A percentile compares a stretch with the other conserved stretches of the same genome.
These are phyloP conservation scores for Kondoa malvinella DNA, from an alignment of 768 basidiomycete species.

Conservation along the genomic window DNA sequence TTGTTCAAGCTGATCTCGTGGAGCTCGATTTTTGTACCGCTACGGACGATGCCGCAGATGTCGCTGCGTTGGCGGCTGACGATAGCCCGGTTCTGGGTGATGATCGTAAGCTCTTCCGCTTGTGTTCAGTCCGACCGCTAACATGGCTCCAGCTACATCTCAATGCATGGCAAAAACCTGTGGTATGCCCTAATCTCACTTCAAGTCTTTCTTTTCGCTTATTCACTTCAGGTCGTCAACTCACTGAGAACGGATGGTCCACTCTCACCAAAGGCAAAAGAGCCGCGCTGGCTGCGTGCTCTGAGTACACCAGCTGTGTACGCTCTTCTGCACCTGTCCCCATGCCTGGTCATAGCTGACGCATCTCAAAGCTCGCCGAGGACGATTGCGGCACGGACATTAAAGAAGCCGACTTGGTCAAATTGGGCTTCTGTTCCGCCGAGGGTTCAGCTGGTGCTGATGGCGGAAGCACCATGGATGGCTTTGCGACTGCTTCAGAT, in stretches of 20 bases:
- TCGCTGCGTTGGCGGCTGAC: neutral
- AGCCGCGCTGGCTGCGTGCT: neutral
- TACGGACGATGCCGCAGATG: neutral
- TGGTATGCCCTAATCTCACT: too few species aligned
- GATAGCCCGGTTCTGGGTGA: too few species aligned
- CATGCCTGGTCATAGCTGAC: neutral
- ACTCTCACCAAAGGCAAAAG: neutral
- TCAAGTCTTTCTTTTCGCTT: too few species aligned
- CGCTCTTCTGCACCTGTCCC: neutral
- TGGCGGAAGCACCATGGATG: neutral
- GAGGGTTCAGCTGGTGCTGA: neutral
- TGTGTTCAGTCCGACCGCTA: too few species aligned
- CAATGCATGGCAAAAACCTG: too few species aligned
- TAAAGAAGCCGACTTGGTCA: neutral
- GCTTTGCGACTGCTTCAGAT: neutral
- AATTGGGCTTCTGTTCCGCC: neutral
- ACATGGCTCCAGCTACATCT: too few species aligned
- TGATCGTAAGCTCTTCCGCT: neutral
- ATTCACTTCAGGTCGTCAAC: too few species aligned
- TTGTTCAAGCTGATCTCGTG: neutral
- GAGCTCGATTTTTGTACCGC: neutral
- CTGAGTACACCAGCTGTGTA: neutral
- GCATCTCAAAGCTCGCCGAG: neutral
- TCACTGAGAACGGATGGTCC: neutral
- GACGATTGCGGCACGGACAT: neutral